A percentile compares a stretch with the other conserved stretches of the same genome.
phyloP scores from a whole-genome alignment of 108 stramenopile genomes.

The Cyclostephanos invisitatus region DNA sequence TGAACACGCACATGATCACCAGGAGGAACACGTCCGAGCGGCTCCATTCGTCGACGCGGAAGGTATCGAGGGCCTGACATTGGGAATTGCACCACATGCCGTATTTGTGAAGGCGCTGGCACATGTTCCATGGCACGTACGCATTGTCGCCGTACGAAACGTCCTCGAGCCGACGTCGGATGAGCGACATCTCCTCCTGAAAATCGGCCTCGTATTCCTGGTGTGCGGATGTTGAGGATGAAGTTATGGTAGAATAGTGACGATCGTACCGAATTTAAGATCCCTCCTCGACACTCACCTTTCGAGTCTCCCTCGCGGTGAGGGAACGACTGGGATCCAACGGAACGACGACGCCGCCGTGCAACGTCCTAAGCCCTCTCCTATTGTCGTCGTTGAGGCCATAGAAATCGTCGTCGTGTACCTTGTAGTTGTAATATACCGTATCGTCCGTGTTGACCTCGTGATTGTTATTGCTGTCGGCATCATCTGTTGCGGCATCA shows the following conservation, averaged over 20 bases:
- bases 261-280: not conserved
- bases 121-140: constrained; percentile 80
- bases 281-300: constrained; percentile 18
- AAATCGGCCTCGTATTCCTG: constrained; percentile 43
- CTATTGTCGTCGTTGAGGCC: constrained; percentile 53
- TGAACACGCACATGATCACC: constrained; percentile 79
- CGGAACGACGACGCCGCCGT: not conserved
- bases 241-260: too few relatives aligned
- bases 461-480: constrained; percentile 17
- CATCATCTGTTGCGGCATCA: constrained; percentile 24
- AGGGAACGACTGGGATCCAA: constrained; percentile 47
- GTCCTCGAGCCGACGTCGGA: constrained; percentile 27
- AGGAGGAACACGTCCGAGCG: constrained; percentile 80
- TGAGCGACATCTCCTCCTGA: constrained; percentile 27
- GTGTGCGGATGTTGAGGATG: not conserved
- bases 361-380: constrained; percentile 15
- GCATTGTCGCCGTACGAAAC: constrained; percentile 42
- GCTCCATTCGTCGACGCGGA: constrained; percentile 83
- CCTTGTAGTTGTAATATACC: constrained; percentile 40
- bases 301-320: constrained; percentile 27
- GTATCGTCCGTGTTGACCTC: constrained; percentile 44
- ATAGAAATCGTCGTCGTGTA: constrained; percentile 49
- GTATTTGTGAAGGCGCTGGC: constrained; percentile 77
- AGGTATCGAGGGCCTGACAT: constrained; percentile 75
- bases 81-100: constrained; percentile 85